Base-by-base conservation (phyloP, 106 monocot species). In the Ottelia alismoides region DNA sequence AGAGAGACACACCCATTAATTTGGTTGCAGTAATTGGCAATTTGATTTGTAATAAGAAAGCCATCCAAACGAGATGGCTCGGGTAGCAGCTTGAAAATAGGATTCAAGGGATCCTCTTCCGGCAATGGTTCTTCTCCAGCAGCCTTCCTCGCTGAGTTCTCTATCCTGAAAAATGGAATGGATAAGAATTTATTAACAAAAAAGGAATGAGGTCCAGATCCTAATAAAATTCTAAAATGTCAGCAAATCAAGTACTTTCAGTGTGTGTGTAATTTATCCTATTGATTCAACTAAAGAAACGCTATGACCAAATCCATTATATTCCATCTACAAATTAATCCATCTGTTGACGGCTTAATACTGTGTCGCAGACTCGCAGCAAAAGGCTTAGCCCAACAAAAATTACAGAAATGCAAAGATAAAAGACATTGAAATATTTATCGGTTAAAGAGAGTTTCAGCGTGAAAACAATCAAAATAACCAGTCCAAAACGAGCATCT, bases 1-100 rank as follows among this genome's bases (percentile, higher is more conserved):
- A n/a, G n/a, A n/a, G n/a, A n/a, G n/a, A n/a, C n/a, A n/a, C 80
- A 94, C 88, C 88, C 87, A 40, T 94, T 94, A 27, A 94, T 84
- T 69, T 94, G 93, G 70, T 81, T 84, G 78, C 93, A 94, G 58
- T 87, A 87, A 64, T 88, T 96, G 51, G 88, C 49, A 14, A 96
- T 51, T 54, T 96, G 88, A 66, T 96, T 96, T 57, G 84, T 88
- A 29, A 96, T 82, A 30, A 88, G 84, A 75, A 72, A 96, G 65
- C 69, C 72, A 55, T 96, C 94, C n/a, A 96, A 53, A 24, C 88
- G 88, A 25, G 94, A 88, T 40, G 94, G 94, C 61, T 96, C 94
- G 19, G 78, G 81, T 26, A 88, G 58, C 47, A 88, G 94, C 64
- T 96, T 88, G 64, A 96, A 96, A 31, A 93, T 63, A 21, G 87